A percentile compares a stretch with the other conserved stretches of the same genome.
Conservation (phyloP, 2,329 filamentous ascomycete genomes). For the Ceratocystis cubensis region DNA sequence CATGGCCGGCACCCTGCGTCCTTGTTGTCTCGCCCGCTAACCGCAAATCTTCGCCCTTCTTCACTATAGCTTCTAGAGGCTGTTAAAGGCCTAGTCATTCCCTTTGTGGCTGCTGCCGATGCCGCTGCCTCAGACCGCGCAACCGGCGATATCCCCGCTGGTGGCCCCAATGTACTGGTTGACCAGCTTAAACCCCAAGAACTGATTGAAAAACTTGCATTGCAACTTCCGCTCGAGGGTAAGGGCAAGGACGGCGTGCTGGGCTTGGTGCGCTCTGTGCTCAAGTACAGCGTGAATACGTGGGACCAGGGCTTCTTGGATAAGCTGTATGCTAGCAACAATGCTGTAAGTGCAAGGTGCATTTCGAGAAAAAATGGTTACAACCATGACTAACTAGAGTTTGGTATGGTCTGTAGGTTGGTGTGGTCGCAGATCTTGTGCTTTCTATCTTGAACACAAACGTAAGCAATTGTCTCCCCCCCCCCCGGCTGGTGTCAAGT, state of each 20-base stretch:
- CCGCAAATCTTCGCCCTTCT: constrained; percentile 7
- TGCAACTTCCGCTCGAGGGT: constrained; percentile 42
- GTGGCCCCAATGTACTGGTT: constrained; percentile 46
- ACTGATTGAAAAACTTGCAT: constrained; percentile 41
- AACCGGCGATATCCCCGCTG: constrained; percentile 37
- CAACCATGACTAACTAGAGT: not conserved
- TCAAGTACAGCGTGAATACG: constrained; percentile 90
- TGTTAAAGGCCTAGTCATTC: constrained; percentile 54
- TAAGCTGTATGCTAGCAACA: constrained; percentile 86
- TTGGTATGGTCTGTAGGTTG: constrained; percentile 43
- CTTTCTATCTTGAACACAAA: constrained; percentile 86
- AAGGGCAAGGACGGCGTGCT: constrained; percentile 57
- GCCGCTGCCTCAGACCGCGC: constrained; percentile 31
- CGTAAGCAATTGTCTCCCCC: constrained; percentile 32
- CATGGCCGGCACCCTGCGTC: not conserved
- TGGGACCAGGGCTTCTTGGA: constrained; percentile 96
- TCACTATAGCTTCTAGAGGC: constrained; percentile 50
- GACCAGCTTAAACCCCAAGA: constrained; percentile 48
- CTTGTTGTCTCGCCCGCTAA: not conserved
- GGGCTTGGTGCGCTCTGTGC: constrained; percentile 53
- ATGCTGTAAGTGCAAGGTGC: constrained; percentile 45
- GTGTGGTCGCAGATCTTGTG: constrained; percentile 72
- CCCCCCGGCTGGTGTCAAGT: not conserved
- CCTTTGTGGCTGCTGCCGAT: constrained; percentile 60
- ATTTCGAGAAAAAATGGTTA: not conserved